Percentiles rank a stretch among this genome's conserved stretches.
These are phyloP conservation scores for Eremothecium coryli DNA, from an alignment of 1,139 yeast species.

Conservation along the genomic window DNA sequence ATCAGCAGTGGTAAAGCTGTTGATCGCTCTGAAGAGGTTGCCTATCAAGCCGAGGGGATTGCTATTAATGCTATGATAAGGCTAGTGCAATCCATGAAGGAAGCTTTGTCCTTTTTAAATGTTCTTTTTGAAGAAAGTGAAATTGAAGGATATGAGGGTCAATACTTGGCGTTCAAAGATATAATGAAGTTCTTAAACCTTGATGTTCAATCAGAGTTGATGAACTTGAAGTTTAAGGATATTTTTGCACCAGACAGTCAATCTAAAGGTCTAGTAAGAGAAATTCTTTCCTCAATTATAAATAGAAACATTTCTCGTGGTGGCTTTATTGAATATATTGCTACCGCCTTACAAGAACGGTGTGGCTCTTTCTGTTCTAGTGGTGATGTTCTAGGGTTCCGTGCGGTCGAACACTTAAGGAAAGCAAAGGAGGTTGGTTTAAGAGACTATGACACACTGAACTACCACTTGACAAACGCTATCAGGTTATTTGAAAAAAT, in stretches of 20 bases:
- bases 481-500: conserved; percentile 72
- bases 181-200: conserved; percentile 60
- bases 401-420: conserved; percentile 85
- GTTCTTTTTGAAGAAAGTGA: conserved; percentile 71
- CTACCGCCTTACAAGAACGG: conserved; percentile 78
- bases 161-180: conserved; percentile 42
- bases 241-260: conserved; percentile 59
- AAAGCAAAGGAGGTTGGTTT: conserved; percentile 71
- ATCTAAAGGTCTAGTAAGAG: conserved; percentile 69
- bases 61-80: conserved; percentile 74
- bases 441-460: conserved; percentile 60
- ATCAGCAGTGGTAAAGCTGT: conserved; percentile 20
- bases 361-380: conserved; percentile 95
- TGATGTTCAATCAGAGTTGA: conserved; percentile 59
- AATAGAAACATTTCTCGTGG: conserved; percentile 84
- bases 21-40: conserved; percentile 36
- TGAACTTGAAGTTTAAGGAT: conserved; percentile 61
- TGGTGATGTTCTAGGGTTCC: conserved; percentile 85
- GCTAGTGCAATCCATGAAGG: conserved; percentile 71
- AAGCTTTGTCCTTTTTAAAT: conserved; percentile 79
- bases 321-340: conserved; percentile 86
- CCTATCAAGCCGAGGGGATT: conserved; percentile 84
- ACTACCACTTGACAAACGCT: conserved; percentile 65
- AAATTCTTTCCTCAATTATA: conserved; percentile 77
- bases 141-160: conserved; percentile 34